Percentiles rank a stretch among this genome's conserved stretches.
Evolutionary conservation across 1,284 basidiomycete species (phyloP).

Genomic region (Fistulinella cinereoalba): DNA sequence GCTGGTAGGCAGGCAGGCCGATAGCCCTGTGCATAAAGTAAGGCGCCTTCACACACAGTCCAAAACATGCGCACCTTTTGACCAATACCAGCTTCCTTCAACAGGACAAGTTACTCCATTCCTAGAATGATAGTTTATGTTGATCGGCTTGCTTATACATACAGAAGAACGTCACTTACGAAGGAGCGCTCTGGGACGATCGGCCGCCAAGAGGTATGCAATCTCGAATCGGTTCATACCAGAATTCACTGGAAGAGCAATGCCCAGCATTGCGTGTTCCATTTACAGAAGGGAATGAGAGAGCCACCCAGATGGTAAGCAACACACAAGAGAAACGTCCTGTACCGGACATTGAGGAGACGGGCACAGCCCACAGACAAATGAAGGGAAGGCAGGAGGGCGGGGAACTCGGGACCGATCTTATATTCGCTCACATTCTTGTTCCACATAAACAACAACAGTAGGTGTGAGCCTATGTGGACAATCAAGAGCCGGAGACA

Average conservation of each 20-base stretch:
- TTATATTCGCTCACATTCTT: conserved; percentile 7
- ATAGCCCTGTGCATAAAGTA: conserved; percentile 10
- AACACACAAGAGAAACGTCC: neutral
- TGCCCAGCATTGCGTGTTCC: conserved; percentile 6
- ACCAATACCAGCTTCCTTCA: conserved; percentile 16
- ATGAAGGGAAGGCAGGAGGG: neutral
- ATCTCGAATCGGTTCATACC: conserved; percentile 12
- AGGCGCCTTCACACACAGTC: neutral
- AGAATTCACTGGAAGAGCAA: conserved; percentile 17
- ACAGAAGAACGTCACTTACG: conserved; percentile 10
- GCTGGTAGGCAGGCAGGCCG: conserved; percentile 14
- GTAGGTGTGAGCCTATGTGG: neutral
- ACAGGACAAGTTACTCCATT: conserved; percentile 7
- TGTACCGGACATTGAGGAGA: conserved; percentile 11
- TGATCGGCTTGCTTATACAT: neutral
- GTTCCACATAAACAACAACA: neutral
- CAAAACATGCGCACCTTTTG: conserved; percentile 10
- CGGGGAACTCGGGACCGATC: neutral
- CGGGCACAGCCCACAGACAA: conserved; percentile 5
- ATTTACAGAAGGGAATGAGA: conserved; percentile 8
- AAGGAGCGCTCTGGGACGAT: conserved; percentile 1
- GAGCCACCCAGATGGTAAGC: conserved; percentile 1
- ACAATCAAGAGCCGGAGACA: neutral
- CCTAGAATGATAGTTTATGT: conserved; percentile 9
- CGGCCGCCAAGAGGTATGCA: conserved; percentile 11